Evolutionary conservation across 2,329 filamentous ascomycete species (phyloP).

Genomic region (Pyrenophora graminea): DNA sequence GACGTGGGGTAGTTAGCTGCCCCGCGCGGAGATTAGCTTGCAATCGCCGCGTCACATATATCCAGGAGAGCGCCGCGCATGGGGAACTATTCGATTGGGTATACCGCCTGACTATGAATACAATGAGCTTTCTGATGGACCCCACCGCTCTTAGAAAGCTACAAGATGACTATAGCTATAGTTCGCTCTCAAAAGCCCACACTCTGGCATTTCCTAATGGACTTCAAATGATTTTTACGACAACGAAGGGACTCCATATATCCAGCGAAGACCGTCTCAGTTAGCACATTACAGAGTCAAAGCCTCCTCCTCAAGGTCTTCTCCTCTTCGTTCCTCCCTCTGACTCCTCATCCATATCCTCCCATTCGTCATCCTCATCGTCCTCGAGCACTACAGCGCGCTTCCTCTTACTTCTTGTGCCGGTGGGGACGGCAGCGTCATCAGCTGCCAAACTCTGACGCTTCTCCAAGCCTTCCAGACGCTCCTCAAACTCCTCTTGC

Average conservation of each 20-base stretch:
- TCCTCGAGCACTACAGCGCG: slow-evolving; percentile 43
- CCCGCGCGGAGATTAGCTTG: slow-evolving; percentile 14
- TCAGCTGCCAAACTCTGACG: slow-evolving; percentile 31
- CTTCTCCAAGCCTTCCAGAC: slow-evolving; percentile 58
- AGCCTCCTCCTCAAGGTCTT: slow-evolving; percentile 19
- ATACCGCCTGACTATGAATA: slow-evolving; percentile 9
- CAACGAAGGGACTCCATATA: background rate
- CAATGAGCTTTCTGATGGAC: background rate
- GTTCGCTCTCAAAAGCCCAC: too few species aligned
- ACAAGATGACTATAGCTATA: too few species aligned
- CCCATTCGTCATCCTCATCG: slow-evolving; percentile 47
- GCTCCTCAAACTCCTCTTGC: slow-evolving; percentile 71
- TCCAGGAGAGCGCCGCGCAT: background rate
- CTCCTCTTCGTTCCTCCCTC: slow-evolving; percentile 36
- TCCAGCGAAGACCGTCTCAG: background rate
- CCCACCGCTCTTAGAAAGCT: too few species aligned
- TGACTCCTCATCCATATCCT: slow-evolving; percentile 38
- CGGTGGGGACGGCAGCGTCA: slow-evolving; percentile 17
- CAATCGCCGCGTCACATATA: slow-evolving; percentile 7
- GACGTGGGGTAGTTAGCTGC: slow-evolving; percentile 31
- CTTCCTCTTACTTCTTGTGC: slow-evolving; percentile 33
- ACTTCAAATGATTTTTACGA: too few species aligned
- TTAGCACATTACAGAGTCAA: background rate
- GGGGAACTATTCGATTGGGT: slow-evolving; percentile 6
- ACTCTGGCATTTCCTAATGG: too few species aligned